Evolutionary conservation across 805 yeast genomes (phyloP).

Genomic region (Huiozyma naganishii): DNA sequence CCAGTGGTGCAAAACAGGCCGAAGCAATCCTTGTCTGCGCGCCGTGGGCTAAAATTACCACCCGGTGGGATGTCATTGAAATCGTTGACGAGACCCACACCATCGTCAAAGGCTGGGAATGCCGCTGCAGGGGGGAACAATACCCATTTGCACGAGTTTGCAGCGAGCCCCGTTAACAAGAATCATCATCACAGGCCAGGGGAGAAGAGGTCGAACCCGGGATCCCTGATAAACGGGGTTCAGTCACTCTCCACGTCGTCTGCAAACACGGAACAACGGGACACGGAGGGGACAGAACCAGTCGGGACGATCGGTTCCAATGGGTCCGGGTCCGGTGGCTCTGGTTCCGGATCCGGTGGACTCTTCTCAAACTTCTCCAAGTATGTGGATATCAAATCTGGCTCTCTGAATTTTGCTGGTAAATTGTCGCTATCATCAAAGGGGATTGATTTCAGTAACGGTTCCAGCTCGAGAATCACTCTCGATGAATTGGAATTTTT

Average conservation of each 20-base stretch:
- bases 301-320: constrained; percentile 8
- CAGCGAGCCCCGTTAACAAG: constrained; percentile 18
- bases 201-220: constrained; percentile 23
- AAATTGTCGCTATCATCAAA: constrained; percentile 85
- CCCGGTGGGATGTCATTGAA: constrained; percentile 27
- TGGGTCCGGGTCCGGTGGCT: constrained; percentile 9
- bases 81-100: constrained; percentile 8
- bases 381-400: constrained; percentile 85
- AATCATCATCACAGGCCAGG: constrained; percentile 2
- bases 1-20: constrained; percentile 21
- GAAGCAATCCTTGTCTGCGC: constrained; percentile 73
- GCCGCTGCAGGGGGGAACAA: constrained; percentile 2
- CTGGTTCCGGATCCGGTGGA: constrained; percentile 31
- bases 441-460: constrained; percentile 85
- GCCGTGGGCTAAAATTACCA: constrained; percentile 70
- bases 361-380: constrained; percentile 76
- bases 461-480: constrained; percentile 76
- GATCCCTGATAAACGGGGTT: constrained; percentile 20
- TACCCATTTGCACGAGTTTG: constrained; percentile 20
- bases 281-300: constrained; percentile 23
- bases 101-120: constrained; percentile 3
- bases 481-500: constrained; percentile 73
- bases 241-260: constrained; percentile 28
- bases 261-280: constrained; percentile 16
- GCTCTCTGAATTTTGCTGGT: constrained; percentile 84